phyloP scores from a whole-genome alignment of 495 filamentous ascomycete genomes.

The Trichoderma erinaceum region DNA sequence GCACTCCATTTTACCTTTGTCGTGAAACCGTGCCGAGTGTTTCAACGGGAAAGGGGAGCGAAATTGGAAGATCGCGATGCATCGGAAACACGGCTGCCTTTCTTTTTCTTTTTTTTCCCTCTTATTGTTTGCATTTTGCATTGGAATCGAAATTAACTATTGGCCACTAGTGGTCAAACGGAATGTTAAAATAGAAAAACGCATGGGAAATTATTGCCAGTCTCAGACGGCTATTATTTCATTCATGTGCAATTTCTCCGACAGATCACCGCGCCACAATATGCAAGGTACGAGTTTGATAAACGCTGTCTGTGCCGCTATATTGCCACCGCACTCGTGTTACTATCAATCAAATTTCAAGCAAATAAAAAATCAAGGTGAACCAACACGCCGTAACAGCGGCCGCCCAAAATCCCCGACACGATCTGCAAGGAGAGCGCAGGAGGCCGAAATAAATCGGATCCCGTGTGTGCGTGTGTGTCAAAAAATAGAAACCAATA shows the following conservation, averaged over 20 bases:
- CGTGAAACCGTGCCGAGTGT: neutral
- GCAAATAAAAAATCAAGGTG: no score
- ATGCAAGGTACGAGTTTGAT: neutral
- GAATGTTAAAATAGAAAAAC: neutral
- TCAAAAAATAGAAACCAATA: no score
- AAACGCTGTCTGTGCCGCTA: no score
- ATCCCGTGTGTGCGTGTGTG: no score
- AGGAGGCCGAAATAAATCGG: no score
- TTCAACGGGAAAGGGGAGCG: neutral
- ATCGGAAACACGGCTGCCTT: neutral
- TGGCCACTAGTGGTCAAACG: neutral
- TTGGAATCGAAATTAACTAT: neutral
- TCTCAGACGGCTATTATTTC: neutral
- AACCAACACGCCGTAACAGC: no score
- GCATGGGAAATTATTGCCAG: neutral
- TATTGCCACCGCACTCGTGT: no score
- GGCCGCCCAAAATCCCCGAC: no score
- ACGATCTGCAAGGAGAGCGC: no score
- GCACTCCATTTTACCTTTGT: neutral
- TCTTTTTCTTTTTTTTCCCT: neutral
- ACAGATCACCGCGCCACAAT: neutral
- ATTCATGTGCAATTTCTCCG: neutral
- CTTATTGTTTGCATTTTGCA: neutral
- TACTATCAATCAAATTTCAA: no score
- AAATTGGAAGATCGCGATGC: slow-evolving; percentile 1